Evolutionary conservation across 164 flowering plant species (phyloP), one percentile per base, ranked within the genome.

Genomic region (Liriodendron chinense): DNA sequence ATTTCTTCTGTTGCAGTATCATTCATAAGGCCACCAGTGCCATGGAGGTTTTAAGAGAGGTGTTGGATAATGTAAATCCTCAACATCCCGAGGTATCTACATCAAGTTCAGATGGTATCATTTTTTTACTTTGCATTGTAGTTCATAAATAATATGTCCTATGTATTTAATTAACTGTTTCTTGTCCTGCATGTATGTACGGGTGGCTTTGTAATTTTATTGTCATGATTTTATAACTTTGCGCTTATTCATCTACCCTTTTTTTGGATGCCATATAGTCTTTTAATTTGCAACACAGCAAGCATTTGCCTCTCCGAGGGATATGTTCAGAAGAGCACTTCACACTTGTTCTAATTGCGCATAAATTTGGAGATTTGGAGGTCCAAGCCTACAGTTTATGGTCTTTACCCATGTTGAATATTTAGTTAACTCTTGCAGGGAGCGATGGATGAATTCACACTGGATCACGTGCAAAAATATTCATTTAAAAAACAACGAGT

Each of bases 401-500:
- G 28, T 9, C 22, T 64, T n/a, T 64, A 7, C 67, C 26, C 28
- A 22, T 23, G 26, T 23, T 64, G 67, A 64, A n/a, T 64, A 9
- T 23, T 22, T 64, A 5, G 24, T 23, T 23, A 59, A 65, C 47
- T 74, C 71, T 78, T 74, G 61, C 78, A 96, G 99, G 94, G 82
- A 47, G 99, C 91, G 24, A 94, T 86, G 76, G 97, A 94, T 77
- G 99, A 96, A 82, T 96, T 94, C 78, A 94, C 97, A 1, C 88
- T 94, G 72, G 99, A 96, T 89, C 96, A 94, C 76, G 97, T 96
- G 78, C 98, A 96, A 73, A 97, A 96, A 70, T 94, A 97, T 78
- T 92, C 98, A 24, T 94, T 92, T 79, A 93, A 92, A 73, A 91
- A 96, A 86, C 93, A 96, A 69, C 83, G 88, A 78, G 89, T 96